Conservation (phyloP, 1,139 yeast species). For the Yamadazyma conglobata region DNA sequence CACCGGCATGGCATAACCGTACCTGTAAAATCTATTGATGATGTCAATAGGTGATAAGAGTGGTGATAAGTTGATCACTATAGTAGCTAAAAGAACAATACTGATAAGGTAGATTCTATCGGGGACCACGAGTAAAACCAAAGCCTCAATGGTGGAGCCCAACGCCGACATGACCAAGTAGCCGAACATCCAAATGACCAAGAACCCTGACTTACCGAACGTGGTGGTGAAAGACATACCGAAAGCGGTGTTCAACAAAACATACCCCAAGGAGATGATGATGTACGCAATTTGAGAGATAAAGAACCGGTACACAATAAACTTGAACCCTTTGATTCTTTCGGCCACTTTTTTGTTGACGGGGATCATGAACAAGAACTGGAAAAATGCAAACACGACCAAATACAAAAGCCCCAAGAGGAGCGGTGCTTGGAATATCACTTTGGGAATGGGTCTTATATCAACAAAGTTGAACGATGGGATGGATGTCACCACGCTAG, state of each 20-base stretch:
- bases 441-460: slow-evolving; percentile 21
- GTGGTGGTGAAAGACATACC: slow-evolving; percentile 29
- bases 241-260: slow-evolving; percentile 44
- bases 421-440: slow-evolving; percentile 28
- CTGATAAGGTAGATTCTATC: slow-evolving; percentile 45
- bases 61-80: slow-evolving; percentile 41
- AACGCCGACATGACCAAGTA: slow-evolving; percentile 47
- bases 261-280: slow-evolving; percentile 39
- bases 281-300: slow-evolving; percentile 42
- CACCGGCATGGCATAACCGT: slow-evolving; percentile 53
- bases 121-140: slow-evolving; percentile 35
- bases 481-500: slow-evolving; percentile 23
- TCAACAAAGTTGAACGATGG: slow-evolving; percentile 22
- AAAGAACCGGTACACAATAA: slow-evolving; percentile 37
- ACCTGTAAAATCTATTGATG: slow-evolving; percentile 44
- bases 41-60: slow-evolving; percentile 45
- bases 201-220: slow-evolving; percentile 47
- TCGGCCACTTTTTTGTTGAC: slow-evolving; percentile 27
- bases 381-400: slow-evolving; percentile 31
- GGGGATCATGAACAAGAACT: slow-evolving; percentile 24
- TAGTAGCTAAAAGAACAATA: slow-evolving; percentile 42
- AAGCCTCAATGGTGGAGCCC: slow-evolving; percentile 49
- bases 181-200: slow-evolving; percentile 45
- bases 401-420: slow-evolving; percentile 32
- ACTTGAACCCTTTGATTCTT: slow-evolving; percentile 34